Evolutionary conservation across 805 yeast genomes (phyloP).

Genomic region (Wickerhamiella parazyma): DNA sequence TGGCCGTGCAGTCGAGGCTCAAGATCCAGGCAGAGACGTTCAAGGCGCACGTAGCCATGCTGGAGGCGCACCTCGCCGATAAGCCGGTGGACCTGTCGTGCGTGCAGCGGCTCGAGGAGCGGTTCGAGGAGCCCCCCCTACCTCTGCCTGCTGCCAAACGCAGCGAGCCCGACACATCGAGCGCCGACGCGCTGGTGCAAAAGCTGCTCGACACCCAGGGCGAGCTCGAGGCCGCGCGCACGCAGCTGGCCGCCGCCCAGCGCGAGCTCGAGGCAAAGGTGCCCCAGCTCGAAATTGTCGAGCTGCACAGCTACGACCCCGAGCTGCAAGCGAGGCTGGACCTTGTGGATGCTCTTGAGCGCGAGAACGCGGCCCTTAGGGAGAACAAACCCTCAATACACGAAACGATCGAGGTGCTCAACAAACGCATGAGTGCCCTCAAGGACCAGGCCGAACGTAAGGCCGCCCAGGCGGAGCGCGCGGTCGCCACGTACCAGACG

Average conservation of each 20-base stretch:
- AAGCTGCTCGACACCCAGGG: background rate
- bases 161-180: too few species aligned
- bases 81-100: background rate
- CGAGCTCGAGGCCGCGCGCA: background rate
- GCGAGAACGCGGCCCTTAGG: slow-evolving; percentile 2
- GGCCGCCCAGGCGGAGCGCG: background rate
- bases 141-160: too few species aligned
- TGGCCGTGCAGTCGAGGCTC: background rate
- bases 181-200: background rate
- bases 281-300: slow-evolving; percentile 1
- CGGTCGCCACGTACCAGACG: slow-evolving; percentile 1
- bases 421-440: background rate
- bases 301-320: background rate
- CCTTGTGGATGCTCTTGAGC: background rate
- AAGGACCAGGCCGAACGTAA: background rate
- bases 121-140: background rate
- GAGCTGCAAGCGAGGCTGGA: background rate
- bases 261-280: background rate
- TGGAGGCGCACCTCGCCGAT: background rate
- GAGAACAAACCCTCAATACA: background rate
- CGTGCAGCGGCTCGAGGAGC: background rate
- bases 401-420: background rate
- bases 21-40: background rate
- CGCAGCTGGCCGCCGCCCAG: background rate
- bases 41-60: background rate